Percentiles rank a stretch among this genome's conserved stretches.
These are phyloP conservation scores for Anthoceros angustus DNA, from an alignment of 225 moss, liverwort and hornwort genomes.

Conservation along the genomic window DNA sequence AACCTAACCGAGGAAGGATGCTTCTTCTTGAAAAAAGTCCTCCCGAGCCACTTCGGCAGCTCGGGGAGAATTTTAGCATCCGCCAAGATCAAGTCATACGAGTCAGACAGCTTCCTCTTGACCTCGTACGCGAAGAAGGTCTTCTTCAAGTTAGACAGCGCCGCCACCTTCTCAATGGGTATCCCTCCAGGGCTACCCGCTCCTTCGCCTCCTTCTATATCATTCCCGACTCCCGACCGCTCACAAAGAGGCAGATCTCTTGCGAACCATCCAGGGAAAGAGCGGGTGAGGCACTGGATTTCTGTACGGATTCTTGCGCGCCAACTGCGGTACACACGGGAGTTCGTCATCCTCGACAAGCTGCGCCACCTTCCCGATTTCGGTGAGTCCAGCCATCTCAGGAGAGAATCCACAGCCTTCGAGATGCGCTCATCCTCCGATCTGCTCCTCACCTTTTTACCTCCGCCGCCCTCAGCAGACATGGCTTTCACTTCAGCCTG, in stretches of 20 bases:
- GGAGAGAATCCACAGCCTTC: neutral
- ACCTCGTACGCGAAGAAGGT: constrained; percentile 45
- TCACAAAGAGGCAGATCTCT: constrained; percentile 50
- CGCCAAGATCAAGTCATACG: constrained; percentile 57
- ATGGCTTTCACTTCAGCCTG: too few species aligned
- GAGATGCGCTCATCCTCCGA: neutral
- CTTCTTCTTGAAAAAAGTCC: constrained; percentile 67
- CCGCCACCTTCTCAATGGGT: constrained; percentile 47
- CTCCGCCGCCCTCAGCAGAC: neutral
- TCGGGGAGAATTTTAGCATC: constrained; percentile 49
- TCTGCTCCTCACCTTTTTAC: neutral
- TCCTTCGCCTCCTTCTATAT: constrained; percentile 41
- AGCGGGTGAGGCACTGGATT: constrained; percentile 48
- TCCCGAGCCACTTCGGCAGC: constrained; percentile 60
- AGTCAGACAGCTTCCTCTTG: constrained; percentile 72
- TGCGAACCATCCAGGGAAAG: constrained; percentile 25
- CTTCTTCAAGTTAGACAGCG: constrained; percentile 56
- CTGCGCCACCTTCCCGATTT: neutral
- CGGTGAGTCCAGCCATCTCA: neutral
- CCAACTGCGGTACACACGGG: constrained; percentile 33
- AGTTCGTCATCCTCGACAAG: constrained; percentile 56
- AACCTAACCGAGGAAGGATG: constrained; percentile 58
- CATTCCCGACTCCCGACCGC: constrained; percentile 35
- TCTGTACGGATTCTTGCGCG: constrained; percentile 42
- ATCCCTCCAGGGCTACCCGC: constrained; percentile 38